phyloP scores from a whole-genome alignment of 2,329 filamentous ascomycete genomes.

The Stachybotrys chartarum region DNA sequence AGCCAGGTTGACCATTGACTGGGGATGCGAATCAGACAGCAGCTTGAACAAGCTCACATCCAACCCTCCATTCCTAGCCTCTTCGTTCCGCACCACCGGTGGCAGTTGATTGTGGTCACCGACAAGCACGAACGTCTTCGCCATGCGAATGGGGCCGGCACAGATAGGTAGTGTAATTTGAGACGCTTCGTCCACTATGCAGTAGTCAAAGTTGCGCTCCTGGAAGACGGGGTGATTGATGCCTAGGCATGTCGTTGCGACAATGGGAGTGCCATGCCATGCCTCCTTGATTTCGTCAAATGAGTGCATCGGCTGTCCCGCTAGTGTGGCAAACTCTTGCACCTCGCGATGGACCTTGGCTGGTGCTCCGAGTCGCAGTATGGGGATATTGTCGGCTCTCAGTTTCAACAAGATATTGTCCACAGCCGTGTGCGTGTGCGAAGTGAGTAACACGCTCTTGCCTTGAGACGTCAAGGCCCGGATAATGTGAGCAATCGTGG shows the following conservation, averaged over 20 bases:
- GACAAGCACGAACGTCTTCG: slow-evolving; percentile 86
- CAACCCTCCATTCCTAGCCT: slow-evolving; percentile 76
- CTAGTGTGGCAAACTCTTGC: slow-evolving; percentile 74
- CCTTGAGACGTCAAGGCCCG: slow-evolving; percentile 79
- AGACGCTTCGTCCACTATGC: slow-evolving; percentile 95
- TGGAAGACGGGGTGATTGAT: slow-evolving; percentile 86
- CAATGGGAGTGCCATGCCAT: slow-evolving; percentile 81
- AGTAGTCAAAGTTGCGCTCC: slow-evolving; percentile 90
- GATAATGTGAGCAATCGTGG: slow-evolving; percentile 96
- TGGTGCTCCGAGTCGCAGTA: slow-evolving; percentile 77
- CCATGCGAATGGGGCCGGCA: slow-evolving; percentile 87
- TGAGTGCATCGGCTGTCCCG: slow-evolving; percentile 62
- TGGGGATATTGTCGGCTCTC: slow-evolving; percentile 65
- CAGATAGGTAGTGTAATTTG: slow-evolving; percentile 96
- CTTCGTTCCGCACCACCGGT: slow-evolving; percentile 86
- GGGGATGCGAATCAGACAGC: slow-evolving; percentile 80
- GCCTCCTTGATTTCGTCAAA: slow-evolving; percentile 78
- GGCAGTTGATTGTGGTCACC: slow-evolving; percentile 96
- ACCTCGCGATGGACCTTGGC: slow-evolving; percentile 87
- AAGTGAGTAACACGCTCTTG: slow-evolving; percentile 88
- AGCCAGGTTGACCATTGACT: slow-evolving; percentile 83
- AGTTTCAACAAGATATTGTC: slow-evolving; percentile 97
- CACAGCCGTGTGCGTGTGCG: slow-evolving; percentile 94
- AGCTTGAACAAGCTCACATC: slow-evolving; percentile 93
- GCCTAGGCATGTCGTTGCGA: slow-evolving; percentile 90